These are phyloP conservation scores for Nemania bipapillata DNA, from an alignment of 2,329 filamentous ascomycete genomes.

Conservation along the genomic window DNA sequence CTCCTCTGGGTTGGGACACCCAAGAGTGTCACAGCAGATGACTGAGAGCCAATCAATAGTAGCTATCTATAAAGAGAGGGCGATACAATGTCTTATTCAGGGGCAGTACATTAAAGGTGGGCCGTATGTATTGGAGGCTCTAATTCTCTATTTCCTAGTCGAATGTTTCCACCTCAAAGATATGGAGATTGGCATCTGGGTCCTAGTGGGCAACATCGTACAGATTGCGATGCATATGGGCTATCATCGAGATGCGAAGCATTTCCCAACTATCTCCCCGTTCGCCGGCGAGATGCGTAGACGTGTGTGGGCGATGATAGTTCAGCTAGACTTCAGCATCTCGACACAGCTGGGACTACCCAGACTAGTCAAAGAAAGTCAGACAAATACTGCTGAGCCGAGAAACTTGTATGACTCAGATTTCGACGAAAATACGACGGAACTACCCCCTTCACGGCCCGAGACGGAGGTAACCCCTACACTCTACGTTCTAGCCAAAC, in stretches of 20 bases:
- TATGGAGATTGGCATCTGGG: conserved; percentile 51
- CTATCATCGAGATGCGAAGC: conserved; percentile 58
- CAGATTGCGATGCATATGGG: conserved; percentile 56
- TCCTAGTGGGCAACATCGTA: conserved; percentile 51
- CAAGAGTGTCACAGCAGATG: too few species aligned
- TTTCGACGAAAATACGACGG: conserved; percentile 51
- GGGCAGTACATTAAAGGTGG: conserved; percentile 57
- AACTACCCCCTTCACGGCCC: conserved; percentile 53
- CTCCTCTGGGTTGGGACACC: background rate
- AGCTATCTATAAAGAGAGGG: conserved; percentile 45
- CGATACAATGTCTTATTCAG: conserved; percentile 53
- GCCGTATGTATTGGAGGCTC: conserved; percentile 54
- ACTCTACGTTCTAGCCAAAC: conserved; percentile 45
- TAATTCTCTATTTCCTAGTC: conserved; percentile 51
- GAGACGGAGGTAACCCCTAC: conserved; percentile 47
- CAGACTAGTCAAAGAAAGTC: conserved; percentile 55
- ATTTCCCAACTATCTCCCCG: conserved; percentile 55
- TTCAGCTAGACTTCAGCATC: conserved; percentile 56
- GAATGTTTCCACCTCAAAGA: conserved; percentile 51
- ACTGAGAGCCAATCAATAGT: conserved; percentile 23
- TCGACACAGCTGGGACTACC: conserved; percentile 61
- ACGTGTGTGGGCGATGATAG: conserved; percentile 56
- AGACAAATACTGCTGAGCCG: conserved; percentile 57
- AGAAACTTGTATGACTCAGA: conserved; percentile 59
- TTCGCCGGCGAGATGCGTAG: conserved; percentile 60